A percentile compares a stretch with the other conserved stretches of the same genome.
phyloP scores from a whole-genome alignment of 2,329 filamentous ascomycete genomes.

The Diaporthe citriasiana region DNA sequence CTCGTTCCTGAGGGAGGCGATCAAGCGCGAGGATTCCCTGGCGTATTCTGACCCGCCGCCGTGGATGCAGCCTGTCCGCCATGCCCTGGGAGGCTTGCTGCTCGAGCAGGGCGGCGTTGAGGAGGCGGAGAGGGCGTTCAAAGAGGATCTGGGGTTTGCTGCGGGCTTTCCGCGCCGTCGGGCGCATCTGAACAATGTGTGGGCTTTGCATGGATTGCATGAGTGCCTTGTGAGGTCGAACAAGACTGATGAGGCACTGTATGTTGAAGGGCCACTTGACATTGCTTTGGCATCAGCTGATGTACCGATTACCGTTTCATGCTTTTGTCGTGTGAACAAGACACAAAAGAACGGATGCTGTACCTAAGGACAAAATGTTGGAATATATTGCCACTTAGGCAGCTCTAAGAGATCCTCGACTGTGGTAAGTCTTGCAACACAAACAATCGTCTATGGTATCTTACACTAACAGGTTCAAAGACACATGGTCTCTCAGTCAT shows the following conservation, averaged over 20 bases:
- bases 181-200: not conserved
- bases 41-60: not conserved
- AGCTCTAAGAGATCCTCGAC: not conserved
- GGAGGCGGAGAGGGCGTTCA: not conserved
- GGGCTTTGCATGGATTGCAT: slow-evolving; percentile 4
- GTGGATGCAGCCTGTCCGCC: slow-evolving; percentile 1
- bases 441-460: not conserved
- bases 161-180: not conserved
- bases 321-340: not conserved
- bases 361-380: not conserved
- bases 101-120: not conserved
- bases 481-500: not conserved
- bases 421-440: not conserved
- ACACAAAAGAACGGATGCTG: not conserved
- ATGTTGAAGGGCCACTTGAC: not conserved
- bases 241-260: not conserved
- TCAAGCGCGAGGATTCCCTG: not conserved
- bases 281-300: not conserved
- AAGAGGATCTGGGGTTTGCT: not conserved
- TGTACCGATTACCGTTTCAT: not conserved
- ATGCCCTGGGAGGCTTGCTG: not conserved
- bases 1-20: not conserved
- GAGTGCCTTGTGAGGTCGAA: not conserved
- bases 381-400: not conserved
- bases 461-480: not conserved